A percentile compares a stretch with the other conserved stretches of the same genome.
Conservation (phyloP, 768 basidiomycete species). For the Tubosaeta sp. region DNA sequence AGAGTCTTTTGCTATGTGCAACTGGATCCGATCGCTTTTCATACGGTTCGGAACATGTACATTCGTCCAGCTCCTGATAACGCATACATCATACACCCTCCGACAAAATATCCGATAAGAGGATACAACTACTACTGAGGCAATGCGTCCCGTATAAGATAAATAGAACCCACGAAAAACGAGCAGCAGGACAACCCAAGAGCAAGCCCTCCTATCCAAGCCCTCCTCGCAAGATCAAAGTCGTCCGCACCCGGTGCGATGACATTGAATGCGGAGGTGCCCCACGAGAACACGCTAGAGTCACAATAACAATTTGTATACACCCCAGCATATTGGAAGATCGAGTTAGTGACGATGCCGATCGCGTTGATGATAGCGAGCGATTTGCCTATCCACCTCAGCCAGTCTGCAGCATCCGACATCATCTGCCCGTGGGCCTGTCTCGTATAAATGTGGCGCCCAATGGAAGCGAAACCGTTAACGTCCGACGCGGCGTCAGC, state of each 20-base stretch:
- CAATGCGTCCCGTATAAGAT: neutral
- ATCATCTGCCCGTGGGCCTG: neutral
- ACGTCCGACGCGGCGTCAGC: neutral
- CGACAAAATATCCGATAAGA: too few species aligned
- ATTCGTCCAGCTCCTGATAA: too few species aligned
- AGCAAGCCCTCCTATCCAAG: neutral
- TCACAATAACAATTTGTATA: constrained; percentile 30
- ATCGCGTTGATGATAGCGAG: constrained; percentile 28
- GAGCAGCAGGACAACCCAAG: neutral
- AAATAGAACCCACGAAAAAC: neutral
- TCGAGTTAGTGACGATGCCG: constrained; percentile 20
- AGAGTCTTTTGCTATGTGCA: too few species aligned
- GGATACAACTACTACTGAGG: too few species aligned
- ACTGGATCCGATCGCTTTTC: too few species aligned
- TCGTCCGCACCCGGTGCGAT: constrained; percentile 17
- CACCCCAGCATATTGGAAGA: constrained; percentile 28
- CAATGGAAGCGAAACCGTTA: neutral
- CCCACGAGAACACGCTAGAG: constrained; percentile 21
- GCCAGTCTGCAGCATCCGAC: constrained; percentile 31
- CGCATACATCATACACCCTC: too few species aligned
- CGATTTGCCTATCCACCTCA: constrained; percentile 26
- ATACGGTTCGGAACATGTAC: too few species aligned
- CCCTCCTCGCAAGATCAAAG: constrained; percentile 9
- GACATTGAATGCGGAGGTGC: constrained; percentile 30
- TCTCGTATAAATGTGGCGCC: neutral